Base-by-base conservation (phyloP, 2,329 filamentous ascomycete species). In the Aspergillus pseudoterreus region DNA sequence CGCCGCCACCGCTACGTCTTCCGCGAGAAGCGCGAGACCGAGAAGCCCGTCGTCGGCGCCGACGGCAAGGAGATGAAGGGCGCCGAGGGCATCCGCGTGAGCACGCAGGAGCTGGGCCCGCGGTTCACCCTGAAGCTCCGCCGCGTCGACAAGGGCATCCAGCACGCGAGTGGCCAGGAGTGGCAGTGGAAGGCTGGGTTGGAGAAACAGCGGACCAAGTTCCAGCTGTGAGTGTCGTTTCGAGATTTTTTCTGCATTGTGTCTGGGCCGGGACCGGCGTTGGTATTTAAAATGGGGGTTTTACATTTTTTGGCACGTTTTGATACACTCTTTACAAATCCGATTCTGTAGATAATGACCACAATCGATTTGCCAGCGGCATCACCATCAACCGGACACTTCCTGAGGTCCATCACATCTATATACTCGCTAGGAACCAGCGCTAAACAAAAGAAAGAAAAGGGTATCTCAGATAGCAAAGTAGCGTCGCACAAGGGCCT, bases 101-200 rank as follows among this genome's bases (percentile, higher is more conserved):
- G 92, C 5, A 73, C 97, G 64, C 94, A 97, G 72, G 94, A 97
- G 73, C 74, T 96, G 21, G 92, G 92, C 0, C 92, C 90, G 6
- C 78, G 85, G 63, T 80, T 94, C 75, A 92, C 88, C 2, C 73
- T 97, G 58, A 97, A 97, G 77, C 74, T 99, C 64, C 83, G 92
- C 61, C 84, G 94, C 63, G 86, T 97, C 41, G 92, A 97, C 69
- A 92, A 91, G 73, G 92, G 92, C 0, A 88, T 99, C 58, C 89
- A 78, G 77, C 84, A 71, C 76, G 86, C 72, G 43, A 85, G 83
- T 71, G 90, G 90, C 35, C 82, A 90, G 60, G 89, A 95, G 67
- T 97, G 94, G 92, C 84, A 96, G 69, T 99, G 94, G 94, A 95
- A 95, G 75, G 87, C 88, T 10, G 85, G 85, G 68, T 95, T 94